phyloP scores from a whole-genome alignment of 768 basidiomycete genomes.

The Hericium erinaceus region DNA sequence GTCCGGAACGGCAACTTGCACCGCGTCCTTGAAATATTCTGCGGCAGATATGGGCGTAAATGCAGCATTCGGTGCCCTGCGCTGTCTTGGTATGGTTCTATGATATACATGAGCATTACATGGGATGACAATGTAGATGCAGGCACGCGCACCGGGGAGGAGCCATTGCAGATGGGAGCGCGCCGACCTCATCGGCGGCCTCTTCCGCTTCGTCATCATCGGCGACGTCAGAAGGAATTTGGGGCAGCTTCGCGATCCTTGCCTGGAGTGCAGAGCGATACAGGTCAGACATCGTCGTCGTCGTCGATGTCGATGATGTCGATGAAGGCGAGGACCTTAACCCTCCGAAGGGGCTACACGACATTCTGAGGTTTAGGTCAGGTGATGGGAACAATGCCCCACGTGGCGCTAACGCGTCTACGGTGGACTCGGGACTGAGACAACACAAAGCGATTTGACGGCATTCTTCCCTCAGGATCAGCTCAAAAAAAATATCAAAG shows the following conservation, averaged over 20 bases:
- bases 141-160: constrained; percentile 44
- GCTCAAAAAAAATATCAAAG: too few species aligned
- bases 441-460: not conserved
- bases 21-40: constrained; percentile 69
- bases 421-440: not conserved
- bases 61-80: constrained; percentile 44
- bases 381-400: not conserved
- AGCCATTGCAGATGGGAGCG: constrained; percentile 54
- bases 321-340: not conserved
- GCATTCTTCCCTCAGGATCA: too few species aligned
- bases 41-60: constrained; percentile 72
- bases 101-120: constrained; percentile 4
- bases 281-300: constrained; percentile 50
- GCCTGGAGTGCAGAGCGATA: constrained; percentile 73
- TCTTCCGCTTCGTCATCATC: constrained; percentile 46
- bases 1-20: constrained; percentile 60
- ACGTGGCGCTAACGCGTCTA: not conserved
- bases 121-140: not conserved
- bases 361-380: not conserved
- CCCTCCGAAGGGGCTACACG: not conserved
- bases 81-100: constrained; percentile 13
- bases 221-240: constrained; percentile 32
- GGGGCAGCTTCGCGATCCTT: constrained; percentile 66
- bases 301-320: not conserved
- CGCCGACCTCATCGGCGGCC: constrained; percentile 45